These are phyloP conservation scores for Phytophthora aleatoria DNA, from an alignment of 352 stramenopile species.

Conservation along the genomic window DNA sequence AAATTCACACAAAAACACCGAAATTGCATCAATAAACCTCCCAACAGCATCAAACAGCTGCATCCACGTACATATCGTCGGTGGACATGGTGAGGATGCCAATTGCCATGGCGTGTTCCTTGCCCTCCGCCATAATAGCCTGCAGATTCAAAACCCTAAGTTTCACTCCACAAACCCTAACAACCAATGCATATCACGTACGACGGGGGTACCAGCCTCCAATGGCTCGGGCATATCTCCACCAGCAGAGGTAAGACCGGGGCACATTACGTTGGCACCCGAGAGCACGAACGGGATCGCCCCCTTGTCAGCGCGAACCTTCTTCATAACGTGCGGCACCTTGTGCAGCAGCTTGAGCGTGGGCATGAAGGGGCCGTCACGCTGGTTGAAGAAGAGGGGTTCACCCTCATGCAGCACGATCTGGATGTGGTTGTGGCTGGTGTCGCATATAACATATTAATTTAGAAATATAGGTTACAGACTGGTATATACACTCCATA, in stretches of 20 bases:
- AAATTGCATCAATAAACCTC: not conserved
- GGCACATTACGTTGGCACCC: conserved; percentile 99
- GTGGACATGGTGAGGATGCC: conserved; percentile 97
- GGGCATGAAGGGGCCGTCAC: conserved; percentile 97
- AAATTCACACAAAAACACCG: not conserved
- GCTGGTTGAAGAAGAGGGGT: conserved; percentile 96
- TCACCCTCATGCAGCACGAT: conserved; percentile 90
- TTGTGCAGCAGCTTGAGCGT: conserved; percentile 96
- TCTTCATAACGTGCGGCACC: conserved; percentile 93
- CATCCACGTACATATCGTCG: conserved; percentile 90
- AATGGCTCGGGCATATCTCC: conserved; percentile 93
- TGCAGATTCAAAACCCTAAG: conserved; percentile 16
- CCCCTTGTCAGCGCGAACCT: conserved; percentile 95
- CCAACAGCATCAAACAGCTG: not conserved
- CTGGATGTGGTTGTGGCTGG: conserved; percentile 90
- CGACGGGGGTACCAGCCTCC: conserved; percentile 80
- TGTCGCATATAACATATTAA: conserved; percentile 33
- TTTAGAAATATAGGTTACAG: not conserved
- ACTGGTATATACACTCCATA: conserved; percentile 1
- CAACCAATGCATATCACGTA: conserved; percentile 37
- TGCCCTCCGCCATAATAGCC: conserved; percentile 98
- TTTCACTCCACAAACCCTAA: not conserved
- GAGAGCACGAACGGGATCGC: conserved; percentile 98
- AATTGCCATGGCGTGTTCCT: conserved; percentile 96
- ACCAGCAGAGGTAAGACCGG: conserved; percentile 95